Percentiles rank a stretch among this genome's conserved stretches.
Evolutionary conservation across 2,329 filamentous ascomycete genomes (phyloP).

Genomic region (Cercospora zeae-maydis): DNA sequence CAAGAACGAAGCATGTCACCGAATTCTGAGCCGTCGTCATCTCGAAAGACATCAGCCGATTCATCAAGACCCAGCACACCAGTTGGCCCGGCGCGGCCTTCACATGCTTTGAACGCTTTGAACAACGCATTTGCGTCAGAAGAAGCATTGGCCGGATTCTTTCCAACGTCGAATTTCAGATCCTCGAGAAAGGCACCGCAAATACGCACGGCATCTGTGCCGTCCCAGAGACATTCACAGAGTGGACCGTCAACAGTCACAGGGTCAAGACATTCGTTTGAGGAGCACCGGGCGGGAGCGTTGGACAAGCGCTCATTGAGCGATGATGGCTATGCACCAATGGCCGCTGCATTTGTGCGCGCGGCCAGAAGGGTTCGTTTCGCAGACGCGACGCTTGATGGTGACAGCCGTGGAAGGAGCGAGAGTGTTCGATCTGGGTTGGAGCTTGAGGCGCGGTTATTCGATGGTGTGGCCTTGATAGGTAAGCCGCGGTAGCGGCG

Average conservation of each 20-base stretch:
- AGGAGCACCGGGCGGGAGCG: neutral
- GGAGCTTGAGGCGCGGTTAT: constrained; percentile 8
- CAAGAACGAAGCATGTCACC: neutral
- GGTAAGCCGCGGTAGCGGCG: neutral
- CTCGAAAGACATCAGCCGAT: neutral
- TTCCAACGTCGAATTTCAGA: neutral
- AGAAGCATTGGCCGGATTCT: neutral
- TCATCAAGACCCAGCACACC: neutral
- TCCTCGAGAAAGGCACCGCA: neutral
- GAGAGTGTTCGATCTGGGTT: neutral
- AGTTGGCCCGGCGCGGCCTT: neutral
- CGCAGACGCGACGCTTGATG: neutral
- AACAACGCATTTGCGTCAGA: constrained; percentile 3
- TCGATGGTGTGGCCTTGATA: constrained; percentile 6
- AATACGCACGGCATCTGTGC: neutral
- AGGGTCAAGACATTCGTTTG: neutral
- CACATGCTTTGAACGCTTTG: neutral
- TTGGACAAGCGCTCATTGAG: neutral
- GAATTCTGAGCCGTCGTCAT: neutral
- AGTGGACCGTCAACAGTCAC: neutral
- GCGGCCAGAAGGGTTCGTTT: neutral
- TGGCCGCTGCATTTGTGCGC: constrained; percentile 15
- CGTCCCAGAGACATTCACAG: neutral
- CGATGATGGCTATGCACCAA: constrained; percentile 11
- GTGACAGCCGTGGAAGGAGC: neutral